phyloP scores from a whole-genome alignment of 331 rosid species.

The Malus hybrid region DNA sequence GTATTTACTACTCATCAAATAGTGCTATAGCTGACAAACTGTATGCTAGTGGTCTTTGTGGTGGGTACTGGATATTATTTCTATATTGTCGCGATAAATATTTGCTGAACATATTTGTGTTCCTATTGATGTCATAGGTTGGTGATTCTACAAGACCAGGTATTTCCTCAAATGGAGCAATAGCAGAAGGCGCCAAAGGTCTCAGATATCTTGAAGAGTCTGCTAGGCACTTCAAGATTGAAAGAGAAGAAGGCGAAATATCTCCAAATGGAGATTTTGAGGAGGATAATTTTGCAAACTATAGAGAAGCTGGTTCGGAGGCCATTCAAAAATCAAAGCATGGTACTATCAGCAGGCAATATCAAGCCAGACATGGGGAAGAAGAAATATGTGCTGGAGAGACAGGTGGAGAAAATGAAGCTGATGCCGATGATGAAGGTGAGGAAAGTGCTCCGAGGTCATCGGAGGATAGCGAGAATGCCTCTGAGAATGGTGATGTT shows the following conservation, averaged over 20 bases:
- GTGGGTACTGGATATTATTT: background rate
- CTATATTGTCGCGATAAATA: background rate
- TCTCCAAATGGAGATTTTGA: slow-evolving; percentile 97
- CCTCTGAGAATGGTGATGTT: slow-evolving; percentile 81
- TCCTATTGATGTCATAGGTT: slow-evolving; percentile 41
- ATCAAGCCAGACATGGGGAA: slow-evolving; percentile 43
- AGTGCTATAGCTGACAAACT: background rate
- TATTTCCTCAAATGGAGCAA: slow-evolving; percentile 48
- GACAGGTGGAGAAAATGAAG: slow-evolving; percentile 75
- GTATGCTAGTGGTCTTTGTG: background rate
- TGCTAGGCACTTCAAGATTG: slow-evolving; percentile 51
- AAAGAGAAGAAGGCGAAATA: slow-evolving; percentile 96
- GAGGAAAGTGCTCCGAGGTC: slow-evolving; percentile 92
- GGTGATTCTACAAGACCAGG: slow-evolving; percentile 63
- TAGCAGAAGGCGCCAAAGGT: slow-evolving; percentile 39
- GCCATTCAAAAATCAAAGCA: slow-evolving; percentile 43
- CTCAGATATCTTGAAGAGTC: slow-evolving; percentile 55
- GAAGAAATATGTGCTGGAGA: slow-evolving; percentile 56
- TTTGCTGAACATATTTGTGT: background rate
- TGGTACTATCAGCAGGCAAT: slow-evolving; percentile 41
- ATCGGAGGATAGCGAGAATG: slow-evolving; percentile 95
- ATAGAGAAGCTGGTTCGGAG: slow-evolving; percentile 46
- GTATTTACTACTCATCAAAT: background rate
- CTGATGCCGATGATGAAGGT: slow-evolving; percentile 85
- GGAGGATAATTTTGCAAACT: slow-evolving; percentile 79